Base-by-base conservation (phyloP, 345 rosid genomes). In the Eucalyptus regnans region DNA sequence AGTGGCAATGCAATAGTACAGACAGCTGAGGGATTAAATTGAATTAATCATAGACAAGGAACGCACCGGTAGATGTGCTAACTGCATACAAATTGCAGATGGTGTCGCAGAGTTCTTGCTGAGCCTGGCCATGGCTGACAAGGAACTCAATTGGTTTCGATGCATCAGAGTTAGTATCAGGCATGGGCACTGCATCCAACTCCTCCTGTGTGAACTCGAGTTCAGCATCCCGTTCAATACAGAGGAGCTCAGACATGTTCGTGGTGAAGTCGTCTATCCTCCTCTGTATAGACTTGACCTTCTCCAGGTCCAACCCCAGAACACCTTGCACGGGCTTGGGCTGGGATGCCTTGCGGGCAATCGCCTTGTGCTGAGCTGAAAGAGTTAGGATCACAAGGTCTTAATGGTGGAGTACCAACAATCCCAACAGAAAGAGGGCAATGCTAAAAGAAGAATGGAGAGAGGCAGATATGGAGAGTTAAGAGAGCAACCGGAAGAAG, bases 151-250 rank as follows among this genome's bases (percentile, higher is more conserved):
- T 96, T 11, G 98, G 99, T 87, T 94, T 96, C 8, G 94, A 92
- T 37, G 94, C 87, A 86, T 94, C 96, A 76, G 95, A 95, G 91
- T 86, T 93, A 91, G 94, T 95, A 90, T 95, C 98, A 43, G 96
- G 99, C 60, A 93, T 93, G 88, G 99, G 99, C 68, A 96, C 92
- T 68, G 98, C 99, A 93, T 97, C 92, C 86, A 97, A 90, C 90
- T 97, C 99, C 92, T 97, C 99, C 90, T 96, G 99, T 2, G 99
- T 97, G 86, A 94, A 96, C 92, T 97, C 99, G 92, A 97, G 89
- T 88, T 97, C 99, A 20, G 97, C 94, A 92, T 97, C 99, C 92
- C 99, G 94, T 92, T 97, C 99, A 88, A 96, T 94, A 17, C 92
- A 95, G 91, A 97, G 99, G 86, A 97, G 89, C 88, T 94, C 97